Conservation (phyloP, 805 yeast species). For the Metschnikowia bowlesiae region DNA sequence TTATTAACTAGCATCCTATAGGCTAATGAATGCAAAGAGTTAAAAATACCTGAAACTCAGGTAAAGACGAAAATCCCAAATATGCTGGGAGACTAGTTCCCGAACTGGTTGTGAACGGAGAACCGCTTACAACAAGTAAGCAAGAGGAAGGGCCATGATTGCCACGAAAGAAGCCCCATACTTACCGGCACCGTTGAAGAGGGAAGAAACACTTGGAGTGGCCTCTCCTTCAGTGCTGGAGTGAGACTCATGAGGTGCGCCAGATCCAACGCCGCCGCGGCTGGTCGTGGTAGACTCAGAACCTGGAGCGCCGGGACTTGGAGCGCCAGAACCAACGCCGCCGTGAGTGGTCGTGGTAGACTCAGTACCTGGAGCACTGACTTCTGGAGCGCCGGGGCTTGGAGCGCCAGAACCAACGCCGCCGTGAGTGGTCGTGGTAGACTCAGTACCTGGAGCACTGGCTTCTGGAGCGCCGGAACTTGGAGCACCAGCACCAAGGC, state of each 20-base stretch:
- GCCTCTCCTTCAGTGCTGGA: conserved; percentile 11
- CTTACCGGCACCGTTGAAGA: conserved; percentile 19
- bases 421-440: too few relatives aligned
- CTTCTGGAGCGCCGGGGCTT: background rate
- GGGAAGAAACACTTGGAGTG: conserved; percentile 10
- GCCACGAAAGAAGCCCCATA: conserved; percentile 26
- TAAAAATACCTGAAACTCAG: background rate
- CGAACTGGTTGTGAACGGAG: background rate
- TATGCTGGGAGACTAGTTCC: background rate
- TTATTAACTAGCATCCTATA: background rate
- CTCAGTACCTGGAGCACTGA: background rate
- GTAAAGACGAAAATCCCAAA: background rate
- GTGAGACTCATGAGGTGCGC: background rate
- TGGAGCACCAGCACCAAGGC: background rate
- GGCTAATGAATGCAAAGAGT: background rate
- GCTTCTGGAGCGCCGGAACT: background rate
- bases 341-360: too few relatives aligned
- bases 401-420: background rate
- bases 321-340: background rate
- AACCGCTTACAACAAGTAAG: conserved; percentile 29
- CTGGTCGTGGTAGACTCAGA: background rate
- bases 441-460: background rate
- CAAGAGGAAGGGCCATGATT: conserved; percentile 30
- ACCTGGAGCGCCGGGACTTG: background rate
- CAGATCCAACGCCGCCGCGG: background rate